These are phyloP conservation scores for Akanthomyces lecanii DNA, from an alignment of 2,329 filamentous ascomycete genomes.

Conservation along the genomic window DNA sequence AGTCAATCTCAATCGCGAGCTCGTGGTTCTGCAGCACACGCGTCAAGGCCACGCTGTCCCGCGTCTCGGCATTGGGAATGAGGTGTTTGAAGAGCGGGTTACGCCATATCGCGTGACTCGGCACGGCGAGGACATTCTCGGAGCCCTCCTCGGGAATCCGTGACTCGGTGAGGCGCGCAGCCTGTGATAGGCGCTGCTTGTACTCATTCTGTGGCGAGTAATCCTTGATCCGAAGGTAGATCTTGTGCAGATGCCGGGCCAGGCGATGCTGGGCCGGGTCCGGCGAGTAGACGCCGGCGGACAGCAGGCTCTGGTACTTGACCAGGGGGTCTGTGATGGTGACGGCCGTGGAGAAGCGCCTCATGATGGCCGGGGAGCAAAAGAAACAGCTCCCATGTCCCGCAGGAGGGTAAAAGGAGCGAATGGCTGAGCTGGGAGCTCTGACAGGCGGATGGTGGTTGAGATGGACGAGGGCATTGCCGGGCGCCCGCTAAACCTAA, in stretches of 20 bases:
- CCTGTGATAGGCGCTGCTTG: constrained; percentile 57
- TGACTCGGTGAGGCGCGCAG: constrained; percentile 45
- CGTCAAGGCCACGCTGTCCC: constrained; percentile 61
- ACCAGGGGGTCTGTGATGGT: constrained; percentile 69
- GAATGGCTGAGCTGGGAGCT: not conserved
- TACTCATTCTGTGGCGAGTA: constrained; percentile 72
- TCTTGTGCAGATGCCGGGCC: constrained; percentile 70
- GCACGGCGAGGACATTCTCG: constrained; percentile 40
- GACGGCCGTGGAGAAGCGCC: constrained; percentile 44
- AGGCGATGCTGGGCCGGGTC: constrained; percentile 70
- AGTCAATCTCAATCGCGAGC: constrained; percentile 65
- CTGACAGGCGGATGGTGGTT: not conserved
- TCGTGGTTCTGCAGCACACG: constrained; percentile 66
- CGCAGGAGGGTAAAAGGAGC: not conserved
- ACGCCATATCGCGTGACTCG: constrained; percentile 52
- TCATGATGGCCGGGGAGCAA: constrained; percentile 23
- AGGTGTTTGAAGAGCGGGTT: constrained; percentile 58
- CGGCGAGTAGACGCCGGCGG: constrained; percentile 61
- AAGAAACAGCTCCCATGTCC: not conserved
- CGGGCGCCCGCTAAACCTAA: constrained; percentile 4
- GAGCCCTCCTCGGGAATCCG: constrained; percentile 28
- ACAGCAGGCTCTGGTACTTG: constrained; percentile 68
- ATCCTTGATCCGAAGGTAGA: constrained; percentile 72
- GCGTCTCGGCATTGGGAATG: constrained; percentile 52
- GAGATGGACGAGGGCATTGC: not conserved